phyloP scores from a whole-genome alignment of 1,139 yeast genomes.

The Candida neerlandica region DNA sequence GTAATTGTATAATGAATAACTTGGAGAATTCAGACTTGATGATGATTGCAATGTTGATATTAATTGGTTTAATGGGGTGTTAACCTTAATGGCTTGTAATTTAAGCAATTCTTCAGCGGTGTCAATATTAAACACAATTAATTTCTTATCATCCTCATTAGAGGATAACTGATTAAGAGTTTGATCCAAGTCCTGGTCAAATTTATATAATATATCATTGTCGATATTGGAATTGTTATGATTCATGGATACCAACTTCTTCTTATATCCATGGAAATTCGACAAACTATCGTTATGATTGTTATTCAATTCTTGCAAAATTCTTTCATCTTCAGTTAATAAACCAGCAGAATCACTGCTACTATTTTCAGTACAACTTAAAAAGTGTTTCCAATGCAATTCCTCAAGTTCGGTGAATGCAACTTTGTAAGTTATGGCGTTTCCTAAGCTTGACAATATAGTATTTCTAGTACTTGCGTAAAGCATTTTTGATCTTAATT shows the following conservation, averaged over 20 bases:
- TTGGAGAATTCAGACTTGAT: conserved; percentile 23
- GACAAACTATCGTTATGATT: not conserved
- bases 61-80: conserved; percentile 25
- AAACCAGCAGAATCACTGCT: conserved; percentile 36
- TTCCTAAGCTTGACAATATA: conserved; percentile 69
- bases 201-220: conserved; percentile 29
- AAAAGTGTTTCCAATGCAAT: conserved; percentile 53
- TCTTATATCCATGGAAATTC: conserved; percentile 21
- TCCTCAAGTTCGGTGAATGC: conserved; percentile 66
- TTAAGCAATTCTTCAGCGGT: conserved; percentile 29
- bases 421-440: conserved; percentile 56
- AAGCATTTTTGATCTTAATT: conserved; percentile 84
- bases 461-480: conserved; percentile 90
- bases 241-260: conserved; percentile 41
- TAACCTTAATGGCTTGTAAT: conserved; percentile 19
- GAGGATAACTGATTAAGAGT: conserved; percentile 24
- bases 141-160: conserved; percentile 15
- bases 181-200: conserved; percentile 26
- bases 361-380: conserved; percentile 33
- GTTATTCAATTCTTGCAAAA: conserved; percentile 48
- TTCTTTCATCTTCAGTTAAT: conserved; percentile 61
- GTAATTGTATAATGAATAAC: conserved; percentile 59
- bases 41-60: conserved; percentile 23
- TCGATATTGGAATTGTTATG: conserved; percentile 6
- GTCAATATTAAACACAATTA: conserved; percentile 39